A percentile compares a stretch with the other conserved stretches of the same genome.
Evolutionary conservation across 768 basidiomycete genomes (phyloP).

Genomic region (Pulveroboletus sp.): DNA sequence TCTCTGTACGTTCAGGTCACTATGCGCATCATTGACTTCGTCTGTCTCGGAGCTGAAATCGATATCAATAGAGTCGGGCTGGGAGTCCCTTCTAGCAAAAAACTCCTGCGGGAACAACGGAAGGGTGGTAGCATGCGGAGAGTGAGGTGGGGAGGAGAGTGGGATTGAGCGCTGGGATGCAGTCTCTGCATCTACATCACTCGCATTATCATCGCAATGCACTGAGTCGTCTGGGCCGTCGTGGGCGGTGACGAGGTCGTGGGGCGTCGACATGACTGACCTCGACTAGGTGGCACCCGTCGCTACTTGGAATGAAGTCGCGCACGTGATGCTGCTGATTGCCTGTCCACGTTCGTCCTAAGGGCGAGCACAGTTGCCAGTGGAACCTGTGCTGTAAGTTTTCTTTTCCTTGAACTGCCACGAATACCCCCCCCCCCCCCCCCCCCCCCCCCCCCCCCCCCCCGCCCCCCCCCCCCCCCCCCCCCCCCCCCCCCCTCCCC

Average conservation of each 20-base stretch:
- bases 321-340: slow-evolving; percentile 16
- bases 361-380: no score
- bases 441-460: no score
- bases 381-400: neutral
- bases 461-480: no score
- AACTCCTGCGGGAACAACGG: slow-evolving; percentile 24
- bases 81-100: slow-evolving; percentile 40
- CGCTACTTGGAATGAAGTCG: neutral
- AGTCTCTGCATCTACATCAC: slow-evolving; percentile 64
- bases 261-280: slow-evolving; percentile 11
- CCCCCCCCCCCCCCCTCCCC: no score
- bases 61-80: slow-evolving; percentile 46
- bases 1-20: slow-evolving; percentile 26
- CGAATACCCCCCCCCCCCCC: neutral
- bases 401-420: neutral
- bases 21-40: slow-evolving; percentile 47
- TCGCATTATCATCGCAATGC: slow-evolving; percentile 31
- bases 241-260: slow-evolving; percentile 2
- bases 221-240: slow-evolving; percentile 7
- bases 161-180: slow-evolving; percentile 77
- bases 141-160: slow-evolving; percentile 59
- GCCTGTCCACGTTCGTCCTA: neutral
- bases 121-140: slow-evolving; percentile 36
- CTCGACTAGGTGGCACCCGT: neutral
- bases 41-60: slow-evolving; percentile 52